phyloP scores from a whole-genome alignment of 257 asterid genomes.

The Jaltomata sinuosa region DNA sequence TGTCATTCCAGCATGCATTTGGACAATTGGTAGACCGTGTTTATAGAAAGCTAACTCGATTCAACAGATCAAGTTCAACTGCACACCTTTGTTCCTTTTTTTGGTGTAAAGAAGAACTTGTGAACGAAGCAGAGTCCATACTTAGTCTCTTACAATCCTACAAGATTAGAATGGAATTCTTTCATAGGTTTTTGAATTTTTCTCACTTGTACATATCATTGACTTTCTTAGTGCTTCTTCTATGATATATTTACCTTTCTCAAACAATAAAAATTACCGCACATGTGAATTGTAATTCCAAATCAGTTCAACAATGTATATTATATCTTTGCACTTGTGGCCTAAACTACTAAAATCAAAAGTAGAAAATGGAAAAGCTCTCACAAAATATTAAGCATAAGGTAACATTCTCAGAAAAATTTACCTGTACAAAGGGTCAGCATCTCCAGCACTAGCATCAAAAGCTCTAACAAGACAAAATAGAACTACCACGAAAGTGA shows the following conservation, averaged over 20 bases:
- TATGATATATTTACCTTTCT: background rate
- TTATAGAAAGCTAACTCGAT: background rate
- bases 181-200: background rate
- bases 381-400: background rate
- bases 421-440: conserved; percentile 29
- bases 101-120: background rate
- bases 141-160: background rate
- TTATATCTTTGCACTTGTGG: background rate
- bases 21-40: background rate
- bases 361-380: background rate
- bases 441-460: conserved; percentile 40
- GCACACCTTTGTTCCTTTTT: background rate
- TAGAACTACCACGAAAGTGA: conserved; percentile 11
- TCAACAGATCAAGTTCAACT: background rate
- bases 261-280: background rate
- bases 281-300: background rate
- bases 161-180: background rate
- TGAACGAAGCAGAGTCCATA: background rate
- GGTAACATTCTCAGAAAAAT: background rate
- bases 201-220: background rate
- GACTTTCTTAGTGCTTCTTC: background rate
- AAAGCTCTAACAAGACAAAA: conserved; percentile 19
- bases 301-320: background rate
- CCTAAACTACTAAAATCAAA: background rate
- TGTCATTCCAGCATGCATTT: background rate